Evolutionary conservation across 2,329 filamentous ascomycete species (phyloP).

Genomic region (Ascochyta pisi): DNA sequence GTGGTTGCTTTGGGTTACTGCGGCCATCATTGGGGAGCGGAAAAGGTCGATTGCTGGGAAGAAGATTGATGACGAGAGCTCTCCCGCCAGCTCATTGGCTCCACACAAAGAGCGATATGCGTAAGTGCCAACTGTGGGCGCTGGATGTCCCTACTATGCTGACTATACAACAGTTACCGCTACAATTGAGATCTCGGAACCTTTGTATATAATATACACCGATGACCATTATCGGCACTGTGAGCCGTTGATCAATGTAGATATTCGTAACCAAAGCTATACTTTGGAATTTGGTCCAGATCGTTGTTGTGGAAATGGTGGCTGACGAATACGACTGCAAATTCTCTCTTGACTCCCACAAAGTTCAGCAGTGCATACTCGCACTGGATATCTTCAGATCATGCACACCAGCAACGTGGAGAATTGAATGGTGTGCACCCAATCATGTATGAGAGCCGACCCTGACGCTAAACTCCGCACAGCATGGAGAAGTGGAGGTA

Average conservation of each 20-base stretch:
- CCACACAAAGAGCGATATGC: conserved; percentile 12
- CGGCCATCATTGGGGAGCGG: conserved; percentile 39
- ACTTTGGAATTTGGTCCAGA: not conserved
- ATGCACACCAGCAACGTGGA: not conserved
- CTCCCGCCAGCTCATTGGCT: not conserved
- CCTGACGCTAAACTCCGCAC: not conserved
- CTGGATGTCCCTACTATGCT: not conserved
- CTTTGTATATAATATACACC: not conserved
- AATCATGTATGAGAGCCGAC: not conserved
- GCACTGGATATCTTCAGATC: not conserved
- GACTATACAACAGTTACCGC: not conserved
- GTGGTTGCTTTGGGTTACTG: conserved; percentile 43
- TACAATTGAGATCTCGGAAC: not conserved
- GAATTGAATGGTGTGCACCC: not conserved
- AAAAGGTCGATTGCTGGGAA: conserved; percentile 23
- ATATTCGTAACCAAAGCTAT: not conserved
- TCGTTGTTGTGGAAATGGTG: not conserved
- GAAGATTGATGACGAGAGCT: conserved; percentile 16
- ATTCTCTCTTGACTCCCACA: not conserved
- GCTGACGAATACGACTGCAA: not conserved
- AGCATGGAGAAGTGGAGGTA: not conserved
- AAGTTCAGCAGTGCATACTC: not conserved
- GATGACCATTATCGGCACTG: not conserved
- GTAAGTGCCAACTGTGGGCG: not conserved
- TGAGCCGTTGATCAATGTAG: not conserved